A percentile compares a stretch with the other conserved stretches of the same genome.
Conservation (phyloP, 345 rosid species). For the Lepidium aucheri region DNA sequence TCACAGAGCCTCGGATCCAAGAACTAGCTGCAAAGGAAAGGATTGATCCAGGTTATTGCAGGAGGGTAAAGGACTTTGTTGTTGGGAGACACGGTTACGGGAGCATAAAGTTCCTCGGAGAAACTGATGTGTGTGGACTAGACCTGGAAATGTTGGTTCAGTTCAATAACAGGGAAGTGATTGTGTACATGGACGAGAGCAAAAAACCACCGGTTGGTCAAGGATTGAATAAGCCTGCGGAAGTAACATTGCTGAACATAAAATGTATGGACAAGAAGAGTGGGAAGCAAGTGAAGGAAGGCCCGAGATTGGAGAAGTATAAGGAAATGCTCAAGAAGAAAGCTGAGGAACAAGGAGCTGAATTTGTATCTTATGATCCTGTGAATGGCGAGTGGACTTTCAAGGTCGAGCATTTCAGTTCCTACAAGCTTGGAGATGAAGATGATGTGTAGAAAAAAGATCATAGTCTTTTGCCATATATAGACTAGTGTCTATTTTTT, state of each 20-base stretch:
- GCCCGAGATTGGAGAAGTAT: constrained; percentile 58
- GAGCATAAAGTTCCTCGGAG: constrained; percentile 77
- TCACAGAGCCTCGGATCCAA: constrained; percentile 86
- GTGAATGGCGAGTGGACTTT: constrained; percentile 87
- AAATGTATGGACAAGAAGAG: constrained; percentile 81
- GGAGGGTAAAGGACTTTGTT: constrained; percentile 66
- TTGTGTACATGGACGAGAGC: constrained; percentile 92
- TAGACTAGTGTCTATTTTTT: not conserved
- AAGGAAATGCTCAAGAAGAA: constrained; percentile 82
- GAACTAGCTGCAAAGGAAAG: constrained; percentile 91
- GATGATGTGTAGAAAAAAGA: constrained; percentile 26
- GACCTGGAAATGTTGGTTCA: constrained; percentile 77
- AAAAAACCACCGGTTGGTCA: constrained; percentile 87
- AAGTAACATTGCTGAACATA: constrained; percentile 86
- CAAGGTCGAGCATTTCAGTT: constrained; percentile 77
- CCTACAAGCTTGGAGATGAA: constrained; percentile 47
- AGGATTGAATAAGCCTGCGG: constrained; percentile 92
- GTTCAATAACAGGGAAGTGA: constrained; percentile 82
- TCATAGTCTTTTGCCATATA: not conserved
- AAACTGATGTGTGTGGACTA: constrained; percentile 75
- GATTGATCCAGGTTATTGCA: constrained; percentile 69
- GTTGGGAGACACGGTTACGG: constrained; percentile 88
- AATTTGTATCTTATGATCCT: constrained; percentile 75
- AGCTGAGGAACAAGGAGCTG: constrained; percentile 84
- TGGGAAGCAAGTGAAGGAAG: constrained; percentile 59